These are phyloP conservation scores for Coemansia sp. DNA, from an alignment of 371 early-diverging fungal genomes.

Conservation along the genomic window DNA sequence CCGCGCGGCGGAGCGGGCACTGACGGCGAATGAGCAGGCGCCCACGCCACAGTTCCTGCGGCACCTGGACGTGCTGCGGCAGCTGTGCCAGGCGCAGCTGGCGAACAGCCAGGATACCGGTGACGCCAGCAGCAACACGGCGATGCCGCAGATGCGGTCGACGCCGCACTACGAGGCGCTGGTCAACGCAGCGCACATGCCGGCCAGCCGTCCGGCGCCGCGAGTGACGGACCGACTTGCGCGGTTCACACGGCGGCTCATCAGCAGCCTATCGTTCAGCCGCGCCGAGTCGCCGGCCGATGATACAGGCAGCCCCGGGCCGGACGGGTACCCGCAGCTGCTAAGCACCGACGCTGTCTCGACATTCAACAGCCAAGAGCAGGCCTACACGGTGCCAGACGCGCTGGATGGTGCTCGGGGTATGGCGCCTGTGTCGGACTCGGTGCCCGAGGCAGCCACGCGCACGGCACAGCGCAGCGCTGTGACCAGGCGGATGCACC, in stretches of 20 bases:
- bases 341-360: background rate
- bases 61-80: conserved; percentile 17
- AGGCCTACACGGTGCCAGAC: background rate
- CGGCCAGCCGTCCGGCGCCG: background rate
- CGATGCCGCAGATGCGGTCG: no score
- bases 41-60: conserved; percentile 25
- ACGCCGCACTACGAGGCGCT: conserved; percentile 18
- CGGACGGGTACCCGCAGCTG: background rate
- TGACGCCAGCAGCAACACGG: background rate
- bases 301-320: no score
- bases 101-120: background rate
- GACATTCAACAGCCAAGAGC: background rate
- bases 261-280: conserved; percentile 3
- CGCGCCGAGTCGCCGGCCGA: no score
- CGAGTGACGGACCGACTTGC: conserved; percentile 19
- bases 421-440: no score
- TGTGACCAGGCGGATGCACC: conserved; percentile 1
- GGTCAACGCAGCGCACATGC: conserved; percentile 16
- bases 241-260: conserved; percentile 30
- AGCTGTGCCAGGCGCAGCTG: background rate
- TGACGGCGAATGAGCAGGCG: background rate
- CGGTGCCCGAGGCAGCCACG: background rate
- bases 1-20: conserved; percentile 1
- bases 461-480: background rate
- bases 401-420: no score